Evolutionary conservation across 139 green algal genomes (phyloP), one percentile per base, ranked within the genome.

Genomic region (Chlorella sp.): DNA sequence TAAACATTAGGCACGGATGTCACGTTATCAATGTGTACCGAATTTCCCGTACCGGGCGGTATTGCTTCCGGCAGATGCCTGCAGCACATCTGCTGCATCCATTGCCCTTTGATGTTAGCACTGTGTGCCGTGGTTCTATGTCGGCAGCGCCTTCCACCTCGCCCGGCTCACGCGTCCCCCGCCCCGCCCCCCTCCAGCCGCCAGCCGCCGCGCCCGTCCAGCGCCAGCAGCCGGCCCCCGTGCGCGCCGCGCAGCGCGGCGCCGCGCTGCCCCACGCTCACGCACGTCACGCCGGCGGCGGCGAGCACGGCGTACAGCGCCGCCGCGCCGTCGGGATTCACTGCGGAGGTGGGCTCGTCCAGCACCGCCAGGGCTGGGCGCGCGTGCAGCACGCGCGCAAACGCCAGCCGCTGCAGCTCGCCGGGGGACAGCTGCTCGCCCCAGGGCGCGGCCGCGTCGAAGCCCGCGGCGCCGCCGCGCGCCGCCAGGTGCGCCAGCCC

Each of bases 401-500:
- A 58, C 8, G 76, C 64, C 25, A 94, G 41, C 27, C 89, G 82
- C 76, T 93, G 89, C 66, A 89, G 62, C 82, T 93, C 85, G 3
- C 89, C 89, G 17, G 83, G 79, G 0, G 89, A 93, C 31, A 93
- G 63, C 43, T 71, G 64, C 19, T 65, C 74, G 25, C 48, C 76
- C 82, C 77, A 82, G 38, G 50, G 17, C 5, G 72, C 58, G 29
- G 55, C n/a, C n/a, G 45, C 63, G 66, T 40, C 41, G 17, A 56
- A 50, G 51, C 73, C 58, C 11, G 33, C 23, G 73, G 38, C 60
- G 40, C 63, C 76, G 58, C 70, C 76, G 2, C 67, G 29, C 11
- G 71, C 61, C 46, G 65, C 5, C n/a, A 90, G 62, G n/a, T 77
- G 33, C 35, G 35, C n/a, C 53, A 90, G 67, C 0, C 77, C 83